Conservation (phyloP, 148 eudicot species). For the Drosera capensis region DNA sequence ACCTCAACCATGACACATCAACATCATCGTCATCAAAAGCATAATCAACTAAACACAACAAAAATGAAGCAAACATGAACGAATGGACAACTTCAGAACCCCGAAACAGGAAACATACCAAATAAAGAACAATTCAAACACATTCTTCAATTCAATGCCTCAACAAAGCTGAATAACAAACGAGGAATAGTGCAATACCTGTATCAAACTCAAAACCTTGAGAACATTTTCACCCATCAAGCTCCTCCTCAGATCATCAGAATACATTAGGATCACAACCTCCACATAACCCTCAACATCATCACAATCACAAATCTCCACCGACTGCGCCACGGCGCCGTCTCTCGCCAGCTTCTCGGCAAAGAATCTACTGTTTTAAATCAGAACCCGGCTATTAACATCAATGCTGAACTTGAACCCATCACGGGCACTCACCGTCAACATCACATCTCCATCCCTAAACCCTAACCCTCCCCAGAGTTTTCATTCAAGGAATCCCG, state of each 20-base stretch:
- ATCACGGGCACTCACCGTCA: slow-evolving; percentile 47
- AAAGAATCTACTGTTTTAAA: slow-evolving; percentile 54
- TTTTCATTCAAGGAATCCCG: no score
- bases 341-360: slow-evolving; percentile 39
- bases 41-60: no score
- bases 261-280: slow-evolving; percentile 65
- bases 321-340: slow-evolving; percentile 35
- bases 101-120: no score
- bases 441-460: slow-evolving; percentile 62
- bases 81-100: no score
- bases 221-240: slow-evolving; percentile 49
- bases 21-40: no score
- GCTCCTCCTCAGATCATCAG: slow-evolving; percentile 47
- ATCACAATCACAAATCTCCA: slow-evolving; percentile 92
- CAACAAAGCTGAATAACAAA: neutral
- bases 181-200: slow-evolving; percentile 28
- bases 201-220: slow-evolving; percentile 53
- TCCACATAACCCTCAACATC: slow-evolving; percentile 83
- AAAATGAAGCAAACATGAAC: no score
- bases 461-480: slow-evolving; percentile 33
- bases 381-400: slow-evolving; percentile 57
- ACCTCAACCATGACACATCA: no score
- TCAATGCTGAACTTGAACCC: slow-evolving; percentile 62
- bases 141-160: neutral
- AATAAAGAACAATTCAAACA: neutral